Percentiles rank a stretch among this genome's conserved stretches.
Evolutionary conservation across 208 protist genomes (phyloP).

Genomic region (Leishmania arabica): DNA sequence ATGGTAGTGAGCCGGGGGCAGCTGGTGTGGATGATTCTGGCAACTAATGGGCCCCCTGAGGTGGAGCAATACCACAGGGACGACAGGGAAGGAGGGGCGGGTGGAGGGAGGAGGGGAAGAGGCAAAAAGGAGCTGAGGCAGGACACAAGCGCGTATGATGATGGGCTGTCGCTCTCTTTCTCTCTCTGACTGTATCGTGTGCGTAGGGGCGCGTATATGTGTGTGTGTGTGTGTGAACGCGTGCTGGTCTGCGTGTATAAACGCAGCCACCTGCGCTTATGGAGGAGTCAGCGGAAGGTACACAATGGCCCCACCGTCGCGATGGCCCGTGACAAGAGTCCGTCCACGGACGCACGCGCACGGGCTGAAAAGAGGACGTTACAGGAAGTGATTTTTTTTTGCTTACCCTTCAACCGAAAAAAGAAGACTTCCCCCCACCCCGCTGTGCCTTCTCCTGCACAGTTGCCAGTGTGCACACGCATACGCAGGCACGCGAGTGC

Average conservation of each 20-base stretch:
- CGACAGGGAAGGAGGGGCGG: background rate
- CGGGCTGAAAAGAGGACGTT: background rate
- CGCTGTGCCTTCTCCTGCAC: background rate
- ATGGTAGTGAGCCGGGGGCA: background rate
- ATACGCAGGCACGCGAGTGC: background rate
- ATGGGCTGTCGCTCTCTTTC: background rate
- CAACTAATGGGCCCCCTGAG: background rate
- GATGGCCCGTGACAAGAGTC: background rate
- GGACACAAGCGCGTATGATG: background rate
- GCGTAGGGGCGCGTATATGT: background rate
- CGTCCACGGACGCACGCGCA: background rate
- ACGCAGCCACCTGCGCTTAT: background rate
- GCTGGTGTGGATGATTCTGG: background rate
- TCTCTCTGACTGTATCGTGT: background rate
- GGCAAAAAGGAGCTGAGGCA: background rate
- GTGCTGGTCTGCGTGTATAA: background rate
- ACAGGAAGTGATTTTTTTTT: background rate
- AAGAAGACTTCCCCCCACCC: too few relatives aligned
- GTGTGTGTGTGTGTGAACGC: background rate
- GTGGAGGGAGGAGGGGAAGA: background rate
- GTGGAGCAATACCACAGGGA: background rate
- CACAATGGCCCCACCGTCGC: background rate
- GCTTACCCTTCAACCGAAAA: background rate
- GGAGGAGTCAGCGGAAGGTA: background rate
- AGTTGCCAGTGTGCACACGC: background rate